phyloP scores from a whole-genome alignment of 768 basidiomycete species.

The Rubroboletus satanas region DNA sequence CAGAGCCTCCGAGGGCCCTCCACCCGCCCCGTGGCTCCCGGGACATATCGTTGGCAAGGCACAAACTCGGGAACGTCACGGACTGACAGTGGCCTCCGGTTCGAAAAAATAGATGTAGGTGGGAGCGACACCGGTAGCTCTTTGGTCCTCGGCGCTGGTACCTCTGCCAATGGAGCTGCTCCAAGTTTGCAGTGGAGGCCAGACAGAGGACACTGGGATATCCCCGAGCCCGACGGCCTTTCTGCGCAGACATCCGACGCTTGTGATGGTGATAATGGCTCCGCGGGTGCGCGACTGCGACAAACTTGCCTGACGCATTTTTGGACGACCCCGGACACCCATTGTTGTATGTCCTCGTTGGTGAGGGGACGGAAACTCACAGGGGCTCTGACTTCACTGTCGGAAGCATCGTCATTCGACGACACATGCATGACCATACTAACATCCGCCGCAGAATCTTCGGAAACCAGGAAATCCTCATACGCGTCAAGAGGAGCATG shows the following conservation, averaged over 20 bases:
- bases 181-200: constrained; percentile 24
- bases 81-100: neutral
- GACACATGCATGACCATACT: constrained; percentile 23
- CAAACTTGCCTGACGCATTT: constrained; percentile 20
- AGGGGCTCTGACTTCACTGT: constrained; percentile 7
- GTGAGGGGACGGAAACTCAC: constrained; percentile 14
- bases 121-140: neutral
- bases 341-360: constrained; percentile 24
- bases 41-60: constrained; percentile 16
- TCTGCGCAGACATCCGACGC: constrained; percentile 27
- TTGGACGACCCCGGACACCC: constrained; percentile 26
- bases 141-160: neutral
- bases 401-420: constrained; percentile 7
- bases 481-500: neutral
- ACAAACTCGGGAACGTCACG: constrained; percentile 27
- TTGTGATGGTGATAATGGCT: constrained; percentile 26
- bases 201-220: constrained; percentile 23
- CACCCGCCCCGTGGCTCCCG: neutral
- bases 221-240: constrained; percentile 19
- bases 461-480: constrained; percentile 11
- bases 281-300: constrained; percentile 1
- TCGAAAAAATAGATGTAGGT: neutral
- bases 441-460: constrained; percentile 18
- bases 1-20: neutral
- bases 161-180: neutral